phyloP scores from a whole-genome alignment of 805 yeast species.

The Monosporozyma unispora region DNA sequence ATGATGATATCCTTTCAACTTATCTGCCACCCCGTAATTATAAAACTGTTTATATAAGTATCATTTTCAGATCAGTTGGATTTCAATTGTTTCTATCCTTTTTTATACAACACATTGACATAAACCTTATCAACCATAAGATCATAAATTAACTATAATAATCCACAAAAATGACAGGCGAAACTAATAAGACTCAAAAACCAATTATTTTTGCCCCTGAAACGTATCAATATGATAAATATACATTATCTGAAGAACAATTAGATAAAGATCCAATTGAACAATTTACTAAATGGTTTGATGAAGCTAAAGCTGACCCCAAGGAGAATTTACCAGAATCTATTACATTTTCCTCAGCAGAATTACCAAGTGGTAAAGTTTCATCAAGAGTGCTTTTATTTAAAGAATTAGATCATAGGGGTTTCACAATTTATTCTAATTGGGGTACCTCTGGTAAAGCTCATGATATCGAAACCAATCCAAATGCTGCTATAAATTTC shows the following conservation, averaged over 20 bases:
- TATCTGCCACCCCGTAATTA: neutral
- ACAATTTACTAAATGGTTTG: slow-evolving; percentile 81
- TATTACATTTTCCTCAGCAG: slow-evolving; percentile 79
- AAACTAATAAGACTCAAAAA: slow-evolving; percentile 19
- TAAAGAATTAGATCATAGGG: slow-evolving; percentile 80
- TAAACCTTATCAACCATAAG: neutral
- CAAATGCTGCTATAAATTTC: slow-evolving; percentile 74
- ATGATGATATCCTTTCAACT: neutral
- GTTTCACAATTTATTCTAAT: slow-evolving; percentile 83
- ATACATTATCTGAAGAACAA: slow-evolving; percentile 45
- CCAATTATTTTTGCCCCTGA: slow-evolving; percentile 62
- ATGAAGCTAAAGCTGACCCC: slow-evolving; percentile 51
- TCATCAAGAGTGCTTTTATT: slow-evolving; percentile 76
- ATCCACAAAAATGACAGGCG: slow-evolving; percentile 14
- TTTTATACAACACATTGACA: neutral
- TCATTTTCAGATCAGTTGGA: neutral
- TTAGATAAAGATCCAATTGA: slow-evolving; percentile 53
- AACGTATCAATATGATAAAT: slow-evolving; percentile 78
- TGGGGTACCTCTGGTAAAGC: slow-evolving; percentile 85
- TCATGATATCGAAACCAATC: slow-evolving; percentile 59
- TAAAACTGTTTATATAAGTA: neutral
- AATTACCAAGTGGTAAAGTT: slow-evolving; percentile 82
- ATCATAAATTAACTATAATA: neutral
- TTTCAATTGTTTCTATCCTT: neutral
- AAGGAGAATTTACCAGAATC: slow-evolving; percentile 69